Conservation (phyloP, 2,329 filamentous ascomycete genomes). For the Drechslera avenae region DNA sequence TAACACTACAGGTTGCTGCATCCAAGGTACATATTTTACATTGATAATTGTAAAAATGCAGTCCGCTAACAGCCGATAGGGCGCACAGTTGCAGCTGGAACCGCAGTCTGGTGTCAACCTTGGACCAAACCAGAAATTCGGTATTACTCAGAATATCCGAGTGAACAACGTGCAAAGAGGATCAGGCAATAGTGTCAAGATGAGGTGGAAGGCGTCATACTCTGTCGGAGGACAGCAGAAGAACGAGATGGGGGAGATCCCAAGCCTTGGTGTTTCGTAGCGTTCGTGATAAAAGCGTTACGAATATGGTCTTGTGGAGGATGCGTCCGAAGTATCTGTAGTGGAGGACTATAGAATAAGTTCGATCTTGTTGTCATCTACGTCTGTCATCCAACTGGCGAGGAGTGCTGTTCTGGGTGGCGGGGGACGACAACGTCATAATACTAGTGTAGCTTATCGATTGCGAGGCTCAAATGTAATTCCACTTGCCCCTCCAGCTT, state of each 20-base stretch:
- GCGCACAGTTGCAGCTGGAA: constrained; percentile 78
- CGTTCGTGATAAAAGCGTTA: constrained; percentile 10
- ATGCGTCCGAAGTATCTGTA: constrained; percentile 4
- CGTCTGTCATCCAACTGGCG: background rate
- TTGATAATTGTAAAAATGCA: background rate
- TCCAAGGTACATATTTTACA: constrained; percentile 69
- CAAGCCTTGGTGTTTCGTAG: constrained; percentile 75
- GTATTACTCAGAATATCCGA: constrained; percentile 80
- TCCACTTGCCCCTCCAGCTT: constrained; percentile 27
- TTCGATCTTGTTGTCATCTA: background rate
- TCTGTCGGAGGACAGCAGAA: constrained; percentile 67
- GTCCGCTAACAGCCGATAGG: constrained; percentile 56
- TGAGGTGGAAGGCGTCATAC: constrained; percentile 89
- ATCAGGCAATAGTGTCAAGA: constrained; percentile 80
- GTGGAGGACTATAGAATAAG: background rate
- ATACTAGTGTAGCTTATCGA: constrained; percentile 24
- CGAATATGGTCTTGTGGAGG: background rate
- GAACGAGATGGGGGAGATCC: constrained; percentile 84
- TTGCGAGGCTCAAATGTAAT: constrained; percentile 22
- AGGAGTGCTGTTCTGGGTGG: background rate
- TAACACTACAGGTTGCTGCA: constrained; percentile 91
- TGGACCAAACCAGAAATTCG: constrained; percentile 71
- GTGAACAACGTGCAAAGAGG: constrained; percentile 74
- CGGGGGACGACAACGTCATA: constrained; percentile 19
- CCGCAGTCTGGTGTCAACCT: constrained; percentile 84